Percentiles rank a stretch among this genome's conserved stretches.
Evolutionary conservation across 164 flowering plant species (phyloP).

Genomic region (Aristolochia californica): DNA sequence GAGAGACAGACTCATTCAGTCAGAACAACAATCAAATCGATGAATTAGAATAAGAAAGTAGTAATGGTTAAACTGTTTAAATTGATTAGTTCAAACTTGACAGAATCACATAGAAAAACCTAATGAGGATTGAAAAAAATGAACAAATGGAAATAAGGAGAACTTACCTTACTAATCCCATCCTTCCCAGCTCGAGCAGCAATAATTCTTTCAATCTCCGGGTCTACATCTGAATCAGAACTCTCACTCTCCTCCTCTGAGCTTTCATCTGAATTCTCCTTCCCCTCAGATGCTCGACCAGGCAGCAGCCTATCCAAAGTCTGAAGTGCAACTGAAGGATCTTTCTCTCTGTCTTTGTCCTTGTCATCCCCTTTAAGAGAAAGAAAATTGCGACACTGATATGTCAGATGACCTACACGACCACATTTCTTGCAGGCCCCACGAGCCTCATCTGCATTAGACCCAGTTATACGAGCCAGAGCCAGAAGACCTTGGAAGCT

Average conservation of each 20-base stretch:
- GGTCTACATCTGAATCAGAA: conserved; percentile 75
- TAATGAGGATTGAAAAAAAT: not conserved
- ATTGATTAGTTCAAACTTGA: conserved; percentile 5
- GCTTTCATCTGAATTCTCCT: conserved; percentile 18
- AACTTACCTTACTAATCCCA: conserved; percentile 19
- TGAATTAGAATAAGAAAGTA: not conserved
- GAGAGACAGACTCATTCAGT: too few relatives aligned
- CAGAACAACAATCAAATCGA: not conserved
- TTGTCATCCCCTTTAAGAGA: conserved; percentile 52
- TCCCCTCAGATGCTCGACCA: conserved; percentile 11
- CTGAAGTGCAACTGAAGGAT: conserved; percentile 32
- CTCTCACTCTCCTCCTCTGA: conserved; percentile 52
- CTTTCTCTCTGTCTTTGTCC: conserved; percentile 51
- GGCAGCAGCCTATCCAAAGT: conserved; percentile 56
- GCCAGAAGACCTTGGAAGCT: conserved; percentile 90
- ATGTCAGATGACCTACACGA: conserved; percentile 85
- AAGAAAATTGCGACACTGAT: conserved; percentile 81
- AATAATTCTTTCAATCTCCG: conserved; percentile 80
- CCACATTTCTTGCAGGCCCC: conserved; percentile 95
- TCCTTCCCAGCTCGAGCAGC: conserved; percentile 54
- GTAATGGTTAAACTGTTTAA: not conserved
- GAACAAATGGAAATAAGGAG: not conserved
- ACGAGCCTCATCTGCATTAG: conserved; percentile 76
- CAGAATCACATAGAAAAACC: not conserved
- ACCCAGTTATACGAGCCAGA: conserved; percentile 70